Evolutionary conservation across 306 rosid species (phyloP).

Genomic region (Trifolium subterraneum): DNA sequence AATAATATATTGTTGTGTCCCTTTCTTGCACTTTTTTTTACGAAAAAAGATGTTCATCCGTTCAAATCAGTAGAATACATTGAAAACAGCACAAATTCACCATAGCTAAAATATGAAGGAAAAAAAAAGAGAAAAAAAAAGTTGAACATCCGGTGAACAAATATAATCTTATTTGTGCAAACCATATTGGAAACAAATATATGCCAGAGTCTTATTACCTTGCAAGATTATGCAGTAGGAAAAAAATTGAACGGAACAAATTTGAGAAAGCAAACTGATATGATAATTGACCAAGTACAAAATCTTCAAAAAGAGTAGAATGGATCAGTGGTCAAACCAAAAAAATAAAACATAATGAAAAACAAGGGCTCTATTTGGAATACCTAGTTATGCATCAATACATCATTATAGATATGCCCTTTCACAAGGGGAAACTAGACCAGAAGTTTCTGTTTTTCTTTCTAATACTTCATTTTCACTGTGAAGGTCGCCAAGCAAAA

Average conservation of each 20-base stretch:
- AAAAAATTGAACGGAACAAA: too few relatives aligned
- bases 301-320: background rate
- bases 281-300: background rate
- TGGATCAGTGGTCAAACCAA: background rate
- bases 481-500: background rate
- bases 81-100: too few relatives aligned
- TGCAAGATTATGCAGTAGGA: too few relatives aligned
- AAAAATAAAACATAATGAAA: background rate
- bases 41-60: too few relatives aligned
- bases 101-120: too few relatives aligned
- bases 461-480: background rate
- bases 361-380: background rate
- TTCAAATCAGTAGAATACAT: too few relatives aligned
- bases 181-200: too few relatives aligned
- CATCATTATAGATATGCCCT: background rate
- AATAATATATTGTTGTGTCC: background rate
- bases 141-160: too few relatives aligned
- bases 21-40: background rate
- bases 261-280: slow-evolving; percentile 17
- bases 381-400: background rate
- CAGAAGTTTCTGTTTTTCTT: background rate
- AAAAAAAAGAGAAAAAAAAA: too few relatives aligned
- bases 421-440: background rate
- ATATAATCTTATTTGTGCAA: too few relatives aligned
- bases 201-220: too few relatives aligned